Percentiles rank a stretch among this genome's conserved stretches.
Evolutionary conservation across 2,329 filamentous ascomycete species (phyloP).

Genomic region (Cladophialophora bantiana): DNA sequence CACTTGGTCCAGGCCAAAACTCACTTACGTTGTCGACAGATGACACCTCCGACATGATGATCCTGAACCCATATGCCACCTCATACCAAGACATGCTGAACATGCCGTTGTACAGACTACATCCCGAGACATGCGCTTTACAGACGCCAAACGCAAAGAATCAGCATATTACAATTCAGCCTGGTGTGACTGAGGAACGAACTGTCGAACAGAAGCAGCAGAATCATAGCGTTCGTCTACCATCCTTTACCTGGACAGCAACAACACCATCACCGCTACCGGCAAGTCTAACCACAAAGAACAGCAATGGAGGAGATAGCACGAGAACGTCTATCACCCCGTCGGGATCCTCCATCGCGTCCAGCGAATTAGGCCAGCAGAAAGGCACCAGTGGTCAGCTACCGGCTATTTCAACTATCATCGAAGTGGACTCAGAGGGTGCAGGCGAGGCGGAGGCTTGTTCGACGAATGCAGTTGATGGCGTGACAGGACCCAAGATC

Average conservation of each 20-base stretch:
- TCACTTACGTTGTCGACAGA: not conserved
- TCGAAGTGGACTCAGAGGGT: constrained; percentile 16
- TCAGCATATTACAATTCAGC: not conserved
- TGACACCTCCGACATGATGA: constrained; percentile 12
- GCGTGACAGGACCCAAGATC: not conserved
- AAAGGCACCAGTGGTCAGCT: not conserved
- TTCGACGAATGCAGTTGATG: not conserved
- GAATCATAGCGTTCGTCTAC: not conserved
- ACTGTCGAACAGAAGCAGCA: not conserved
- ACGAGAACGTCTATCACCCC: not conserved
- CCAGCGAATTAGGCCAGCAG: not conserved
- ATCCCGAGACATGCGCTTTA: constrained; percentile 6
- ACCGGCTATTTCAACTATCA: not conserved
- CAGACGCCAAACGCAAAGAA: constrained; percentile 1
- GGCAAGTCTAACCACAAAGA: not conserved
- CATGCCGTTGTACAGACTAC: constrained; percentile 29
- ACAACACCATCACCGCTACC: not conserved
- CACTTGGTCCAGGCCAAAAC: not conserved
- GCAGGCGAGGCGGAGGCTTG: constrained; percentile 7
- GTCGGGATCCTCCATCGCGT: not conserved
- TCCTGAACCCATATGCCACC: constrained; percentile 28
- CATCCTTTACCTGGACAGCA: not conserved
- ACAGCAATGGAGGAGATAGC: not conserved
- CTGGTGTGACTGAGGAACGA: not conserved
- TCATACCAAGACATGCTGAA: constrained; percentile 34